Evolutionary conservation across 2,329 filamentous ascomycete species (phyloP).

Genomic region (Ceratocystis diversiconidia): DNA sequence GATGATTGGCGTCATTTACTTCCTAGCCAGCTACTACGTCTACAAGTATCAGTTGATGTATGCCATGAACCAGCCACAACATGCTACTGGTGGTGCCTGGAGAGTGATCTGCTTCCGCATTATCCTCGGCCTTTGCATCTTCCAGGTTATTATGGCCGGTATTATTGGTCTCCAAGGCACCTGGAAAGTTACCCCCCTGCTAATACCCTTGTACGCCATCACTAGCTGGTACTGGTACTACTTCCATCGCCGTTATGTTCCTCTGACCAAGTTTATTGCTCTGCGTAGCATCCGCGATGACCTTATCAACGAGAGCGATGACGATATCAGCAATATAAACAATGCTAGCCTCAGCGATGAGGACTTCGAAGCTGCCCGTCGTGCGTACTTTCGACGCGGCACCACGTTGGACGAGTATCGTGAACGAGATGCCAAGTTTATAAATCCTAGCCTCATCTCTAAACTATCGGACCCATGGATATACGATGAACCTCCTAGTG

Average conservation of each 20-base stretch:
- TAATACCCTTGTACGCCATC: slow-evolving; percentile 61
- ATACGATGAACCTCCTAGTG: slow-evolving; percentile 26
- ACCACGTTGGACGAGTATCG: slow-evolving; percentile 59
- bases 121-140: slow-evolving; percentile 71
- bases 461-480: slow-evolving; percentile 63
- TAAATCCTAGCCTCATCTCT: slow-evolving; percentile 59
- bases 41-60: slow-evolving; percentile 98
- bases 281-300: slow-evolving; percentile 61
- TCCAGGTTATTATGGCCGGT: slow-evolving; percentile 82
- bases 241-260: slow-evolving; percentile 68
- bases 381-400: slow-evolving; percentile 35
- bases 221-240: slow-evolving; percentile 86
- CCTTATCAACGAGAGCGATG: slow-evolving; percentile 27
- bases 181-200: slow-evolving; percentile 55
- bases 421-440: slow-evolving; percentile 55
- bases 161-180: slow-evolving; percentile 63
- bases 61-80: slow-evolving; percentile 93
- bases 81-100: slow-evolving; percentile 88
- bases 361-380: slow-evolving; percentile 20
- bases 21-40: slow-evolving; percentile 68
- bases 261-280: slow-evolving; percentile 84
- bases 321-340: slow-evolving; percentile 21
- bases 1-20: slow-evolving; percentile 70
- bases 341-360: neutral
- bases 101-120: slow-evolving; percentile 91